phyloP scores from a whole-genome alignment of 1,284 basidiomycete species.

The Takashimella tepidaria region DNA sequence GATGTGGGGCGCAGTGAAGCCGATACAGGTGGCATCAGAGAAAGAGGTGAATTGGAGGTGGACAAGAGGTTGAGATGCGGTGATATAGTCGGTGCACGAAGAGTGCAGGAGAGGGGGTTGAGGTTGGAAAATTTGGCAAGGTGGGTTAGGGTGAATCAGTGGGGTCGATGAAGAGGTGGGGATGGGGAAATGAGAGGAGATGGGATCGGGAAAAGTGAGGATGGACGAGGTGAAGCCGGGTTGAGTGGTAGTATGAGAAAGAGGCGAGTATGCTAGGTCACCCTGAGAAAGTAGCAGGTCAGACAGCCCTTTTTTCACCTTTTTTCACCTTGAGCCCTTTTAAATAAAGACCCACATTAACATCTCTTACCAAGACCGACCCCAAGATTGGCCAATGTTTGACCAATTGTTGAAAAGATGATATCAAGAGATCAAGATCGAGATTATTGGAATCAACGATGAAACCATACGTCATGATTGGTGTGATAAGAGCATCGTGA shows the following conservation, averaged over 20 bases:
- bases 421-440: neutral
- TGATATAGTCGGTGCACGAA: neutral
- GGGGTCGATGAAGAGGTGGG: neutral
- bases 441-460: neutral
- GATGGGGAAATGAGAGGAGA: neutral
- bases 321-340: too few species aligned
- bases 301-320: too few species aligned
- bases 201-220: too few species aligned
- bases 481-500: neutral
- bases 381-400: neutral
- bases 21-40: conserved; percentile 1
- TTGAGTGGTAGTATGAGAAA: too few species aligned
- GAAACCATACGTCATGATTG: neutral
- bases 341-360: neutral
- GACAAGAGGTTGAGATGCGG: conserved; percentile 2
- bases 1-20: conserved; percentile 2
- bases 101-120: neutral
- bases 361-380: neutral
- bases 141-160: neutral
- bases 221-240: too few species aligned
- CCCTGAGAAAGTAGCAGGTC: too few species aligned
- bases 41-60: conserved; percentile 3
- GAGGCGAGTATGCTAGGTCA: too few species aligned
- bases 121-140: neutral
- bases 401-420: neutral